Evolutionary conservation across 257 asterid genomes (phyloP), one percentile per base, ranked within the genome.

Genomic region (Ehretia macrophylla): DNA sequence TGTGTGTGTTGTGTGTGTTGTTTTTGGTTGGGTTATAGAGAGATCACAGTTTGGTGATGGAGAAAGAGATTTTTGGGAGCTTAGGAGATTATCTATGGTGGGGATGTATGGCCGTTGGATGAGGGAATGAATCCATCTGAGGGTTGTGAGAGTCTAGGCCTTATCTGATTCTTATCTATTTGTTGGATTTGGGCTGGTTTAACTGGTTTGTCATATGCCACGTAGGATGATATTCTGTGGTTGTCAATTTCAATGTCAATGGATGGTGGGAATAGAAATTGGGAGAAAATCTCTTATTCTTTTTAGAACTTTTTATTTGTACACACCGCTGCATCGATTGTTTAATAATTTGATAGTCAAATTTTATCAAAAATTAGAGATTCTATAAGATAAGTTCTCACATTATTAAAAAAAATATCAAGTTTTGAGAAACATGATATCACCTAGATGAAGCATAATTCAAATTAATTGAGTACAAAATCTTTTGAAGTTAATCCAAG

Each of bases 151-250:
- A 10, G 75, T 4, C 1, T 44, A 48, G 60, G 75, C 80, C 96
- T 88, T 88, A 85, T 85, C 96, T 71, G 51, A 3, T 66, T 79
- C 90, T 88, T 83, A 88, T 88, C 96, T 60, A 73, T 54, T 64
- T 46, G 66, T n/a, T 75, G 56, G n/a, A 32, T 23, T 48, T 14
- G 65, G 60, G 20, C 47, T 62, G 78, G 59, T 76, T 65, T 67
- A 66, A 77, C 62, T 75, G 80, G 77, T 66, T 61, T 17, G 18
- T 35, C 37, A 74, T 12, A 18, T 56, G 44, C 4, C 81, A 75
- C 56, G 74, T 77, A 18, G 71, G 86, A 82, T 56, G 35, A 37
- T 55, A 58, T 42, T 63, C 38, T 69, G 79, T 66, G 82, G 79
- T 77, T 51, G 66, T 61, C 62, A 42, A 13, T 10, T n/a, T n/a